phyloP scores from a whole-genome alignment of 257 asterid genomes.

The Penstemon barbatus region DNA sequence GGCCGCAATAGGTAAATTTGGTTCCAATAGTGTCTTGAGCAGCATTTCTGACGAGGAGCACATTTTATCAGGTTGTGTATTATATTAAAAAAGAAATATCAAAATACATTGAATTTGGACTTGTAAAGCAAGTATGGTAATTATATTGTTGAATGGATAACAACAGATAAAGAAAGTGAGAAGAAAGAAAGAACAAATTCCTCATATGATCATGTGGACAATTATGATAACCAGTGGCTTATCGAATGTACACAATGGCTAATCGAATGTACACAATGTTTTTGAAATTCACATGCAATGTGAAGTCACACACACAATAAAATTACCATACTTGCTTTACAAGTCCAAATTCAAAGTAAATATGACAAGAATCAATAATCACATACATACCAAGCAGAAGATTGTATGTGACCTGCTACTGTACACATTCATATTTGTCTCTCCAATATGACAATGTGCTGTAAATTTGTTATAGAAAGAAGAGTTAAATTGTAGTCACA shows the following conservation, averaged over 20 bases:
- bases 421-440: conserved; percentile 91
- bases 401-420: conserved; percentile 98
- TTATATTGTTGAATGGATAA: conserved; percentile 22
- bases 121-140: conserved; percentile 2
- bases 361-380: conserved; percentile 17
- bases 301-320: background rate
- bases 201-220: conserved; percentile 20
- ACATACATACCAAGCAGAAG: conserved; percentile 80
- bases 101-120: conserved; percentile 14
- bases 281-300: background rate
- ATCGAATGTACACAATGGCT: conserved; percentile 1
- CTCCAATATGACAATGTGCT: conserved; percentile 99
- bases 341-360: conserved; percentile 16
- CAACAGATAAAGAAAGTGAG: background rate
- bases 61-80: conserved; percentile 29
- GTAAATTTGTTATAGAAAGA: conserved; percentile 28
- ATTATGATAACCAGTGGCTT: background rate
- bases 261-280: background rate
- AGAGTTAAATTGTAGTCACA: conserved; percentile 16
- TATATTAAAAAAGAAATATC: conserved; percentile 14
- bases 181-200: background rate
- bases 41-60: conserved; percentile 65
- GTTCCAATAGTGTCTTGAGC: conserved; percentile 62
- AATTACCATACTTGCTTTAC: background rate
- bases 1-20: conserved; percentile 52